Evolutionary conservation across 768 basidiomycete genomes (phyloP), one percentile per base, ranked within the genome.

Genomic region (Boletus reticulatus): DNA sequence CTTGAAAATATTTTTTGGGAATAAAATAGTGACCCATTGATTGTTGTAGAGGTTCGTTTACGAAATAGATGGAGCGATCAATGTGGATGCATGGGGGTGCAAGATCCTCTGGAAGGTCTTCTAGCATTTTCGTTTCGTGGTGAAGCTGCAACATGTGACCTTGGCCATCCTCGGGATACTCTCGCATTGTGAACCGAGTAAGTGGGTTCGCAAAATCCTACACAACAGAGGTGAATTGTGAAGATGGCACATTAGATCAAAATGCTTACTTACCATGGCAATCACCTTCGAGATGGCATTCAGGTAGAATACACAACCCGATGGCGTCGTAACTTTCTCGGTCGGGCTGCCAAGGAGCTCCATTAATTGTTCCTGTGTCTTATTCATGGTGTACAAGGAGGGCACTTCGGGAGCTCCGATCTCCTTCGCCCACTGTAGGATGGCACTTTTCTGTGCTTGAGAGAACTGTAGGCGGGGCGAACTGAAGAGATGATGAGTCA

Each of bases 391-490:
- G 32, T 72, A 63, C 20, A 69, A 44, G 0, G 59, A 65, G 1
- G 71, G 73, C 0, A 74, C 66, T 38, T 65, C 60, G 7, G 44
- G 50, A 14, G 69, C 72, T 0, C 72, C 62, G 5, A 75, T 49
- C 0, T 58, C 64, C 32, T 57, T 68, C 4, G 63, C 73, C 69
- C 67, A 75, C 0, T 36, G 38, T 3, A 73, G 50, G 8, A 75
- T 49, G 1, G 68, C 67, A 13, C 37, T 54, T 52, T 75, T 61
- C 45, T 75, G 72, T 6, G 54, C 50, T 8, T 58, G 49, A 2
- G 68, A 75, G 50, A 75, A 75, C 17, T 60, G 56, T 0, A 73
- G 57, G 14, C 52, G 49, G 0, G 71, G 63, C 1, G 71, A 74
- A 38, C 63, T 69, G 48, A 75, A 75, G 7, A 75, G 55, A 11